Evolutionary conservation across 371 early-diverging fungal genomes (phyloP).

Genomic region (Rhizopus delemar): DNA sequence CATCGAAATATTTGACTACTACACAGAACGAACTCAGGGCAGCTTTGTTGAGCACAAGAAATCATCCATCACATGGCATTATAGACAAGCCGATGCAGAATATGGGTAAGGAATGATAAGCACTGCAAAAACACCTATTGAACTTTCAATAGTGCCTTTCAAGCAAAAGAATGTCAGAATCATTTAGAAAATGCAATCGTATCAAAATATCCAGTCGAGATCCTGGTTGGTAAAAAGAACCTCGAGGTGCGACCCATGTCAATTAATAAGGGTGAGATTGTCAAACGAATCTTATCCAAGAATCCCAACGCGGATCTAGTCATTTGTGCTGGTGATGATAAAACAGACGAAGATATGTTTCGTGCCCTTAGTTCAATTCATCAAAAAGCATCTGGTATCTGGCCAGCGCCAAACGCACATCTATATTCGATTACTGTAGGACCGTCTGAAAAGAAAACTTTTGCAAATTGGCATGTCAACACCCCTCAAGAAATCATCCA

Average conservation of each 20-base stretch:
- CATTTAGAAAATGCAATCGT: slow-evolving; percentile 80
- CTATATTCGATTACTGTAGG: slow-evolving; percentile 35
- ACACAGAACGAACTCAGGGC: slow-evolving; percentile 88
- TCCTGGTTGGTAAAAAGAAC: slow-evolving; percentile 93
- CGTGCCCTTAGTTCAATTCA: slow-evolving; percentile 51
- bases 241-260: slow-evolving; percentile 83
- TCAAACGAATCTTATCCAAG: slow-evolving; percentile 68
- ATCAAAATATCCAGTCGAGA: slow-evolving; percentile 84
- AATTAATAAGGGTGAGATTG: slow-evolving; percentile 91
- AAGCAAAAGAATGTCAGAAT: slow-evolving; percentile 87
- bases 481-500: slow-evolving; percentile 49
- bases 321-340: slow-evolving; percentile 93
- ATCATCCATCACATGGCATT: slow-evolving; percentile 89
- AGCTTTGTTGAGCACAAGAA: slow-evolving; percentile 83
- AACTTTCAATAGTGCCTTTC: slow-evolving; percentile 54
- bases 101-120: slow-evolving; percentile 53
- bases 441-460: slow-evolving; percentile 74
- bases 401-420: slow-evolving; percentile 13
- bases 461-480: slow-evolving; percentile 77
- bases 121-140: not conserved
- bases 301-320: slow-evolving; percentile 78
- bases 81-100: slow-evolving; percentile 82
- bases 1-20: slow-evolving; percentile 82
- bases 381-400: slow-evolving; percentile 8
- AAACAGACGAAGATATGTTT: slow-evolving; percentile 96